phyloP scores from a whole-genome alignment of 192 early-diverging fungal genomes.

The Coemansia sp. region DNA sequence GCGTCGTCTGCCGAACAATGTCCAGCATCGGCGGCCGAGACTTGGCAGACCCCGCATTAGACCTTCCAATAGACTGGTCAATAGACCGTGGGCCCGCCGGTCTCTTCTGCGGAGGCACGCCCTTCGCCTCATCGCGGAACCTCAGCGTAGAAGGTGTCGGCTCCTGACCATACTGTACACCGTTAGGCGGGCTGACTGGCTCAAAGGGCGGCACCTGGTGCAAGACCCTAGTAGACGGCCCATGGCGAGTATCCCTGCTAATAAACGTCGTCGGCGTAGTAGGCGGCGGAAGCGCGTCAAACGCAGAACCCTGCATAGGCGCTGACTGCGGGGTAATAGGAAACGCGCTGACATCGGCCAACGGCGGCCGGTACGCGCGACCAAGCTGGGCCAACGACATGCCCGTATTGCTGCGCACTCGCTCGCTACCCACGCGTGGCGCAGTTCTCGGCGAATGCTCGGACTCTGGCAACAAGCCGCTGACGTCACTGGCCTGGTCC shows the following conservation, averaged over 20 bases:
- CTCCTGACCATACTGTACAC: neutral
- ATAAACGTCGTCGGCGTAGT: slow-evolving; percentile 53
- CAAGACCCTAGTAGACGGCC: slow-evolving; percentile 32
- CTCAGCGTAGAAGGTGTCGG: neutral
- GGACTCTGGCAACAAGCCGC: slow-evolving; percentile 34
- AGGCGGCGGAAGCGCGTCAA: slow-evolving; percentile 25
- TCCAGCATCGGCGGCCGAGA: slow-evolving; percentile 18
- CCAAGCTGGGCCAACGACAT: neutral
- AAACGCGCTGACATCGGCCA: neutral
- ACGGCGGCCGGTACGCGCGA: neutral
- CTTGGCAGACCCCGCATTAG: slow-evolving; percentile 11
- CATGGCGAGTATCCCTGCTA: slow-evolving; percentile 31
- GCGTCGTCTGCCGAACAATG: neutral
- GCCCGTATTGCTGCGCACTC: slow-evolving; percentile 20
- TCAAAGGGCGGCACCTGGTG: slow-evolving; percentile 37
- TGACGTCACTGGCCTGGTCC: slow-evolving; percentile 24
- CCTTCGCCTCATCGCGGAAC: neutral
- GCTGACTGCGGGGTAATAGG: slow-evolving; percentile 10
- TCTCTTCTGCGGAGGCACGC: neutral
- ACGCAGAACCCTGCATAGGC: neutral
- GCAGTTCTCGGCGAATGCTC: slow-evolving; percentile 17
- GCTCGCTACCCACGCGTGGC: neutral
- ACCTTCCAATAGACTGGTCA: slow-evolving; percentile 6
- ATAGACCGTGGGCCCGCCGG: slow-evolving; percentile 8
- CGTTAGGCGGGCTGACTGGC: neutral